Percentiles rank a stretch among this genome's conserved stretches.
These are phyloP conservation scores for Aspergillus sp. DNA, from an alignment of 2,329 filamentous ascomycete species.

Conservation along the genomic window DNA sequence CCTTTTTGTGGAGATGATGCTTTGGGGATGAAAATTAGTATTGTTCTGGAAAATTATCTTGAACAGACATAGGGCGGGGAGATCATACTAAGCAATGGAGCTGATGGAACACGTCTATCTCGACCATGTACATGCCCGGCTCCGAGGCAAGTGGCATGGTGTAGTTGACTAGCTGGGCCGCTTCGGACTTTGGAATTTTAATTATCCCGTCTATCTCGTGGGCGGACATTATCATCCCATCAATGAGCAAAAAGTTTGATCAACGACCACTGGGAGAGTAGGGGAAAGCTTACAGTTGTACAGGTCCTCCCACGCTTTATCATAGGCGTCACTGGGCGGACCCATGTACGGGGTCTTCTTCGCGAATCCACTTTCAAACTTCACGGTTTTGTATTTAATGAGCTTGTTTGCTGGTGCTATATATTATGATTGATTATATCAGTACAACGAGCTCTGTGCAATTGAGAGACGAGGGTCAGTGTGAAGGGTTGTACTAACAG, in stretches of 20 bases:
- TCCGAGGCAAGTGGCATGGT: conserved; percentile 16
- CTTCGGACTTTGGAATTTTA: conserved; percentile 9
- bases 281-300: conserved; percentile 10
- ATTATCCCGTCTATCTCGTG: conserved; percentile 13
- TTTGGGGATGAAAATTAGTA: background rate
- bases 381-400: conserved; percentile 7
- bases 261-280: too few relatives aligned
- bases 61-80: too few relatives aligned
- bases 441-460: too few relatives aligned
- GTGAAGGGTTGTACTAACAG: too few relatives aligned
- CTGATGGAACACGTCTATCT: conserved; percentile 24
- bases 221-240: too few relatives aligned
- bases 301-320: conserved; percentile 15
- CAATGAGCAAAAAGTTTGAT: too few relatives aligned
- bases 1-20: too few relatives aligned
- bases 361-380: conserved; percentile 11
- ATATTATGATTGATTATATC: too few relatives aligned
- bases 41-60: too few relatives aligned
- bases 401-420: too few relatives aligned
- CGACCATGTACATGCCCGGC: conserved; percentile 14
- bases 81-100: conserved; percentile 27
- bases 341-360: conserved; percentile 13
- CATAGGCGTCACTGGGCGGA: conserved; percentile 9
- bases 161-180: conserved; percentile 13
- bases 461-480: too few relatives aligned